phyloP scores from a whole-genome alignment of 225 moss, liverwort and hornwort genomes.

The Antitrichia curtipendula region DNA sequence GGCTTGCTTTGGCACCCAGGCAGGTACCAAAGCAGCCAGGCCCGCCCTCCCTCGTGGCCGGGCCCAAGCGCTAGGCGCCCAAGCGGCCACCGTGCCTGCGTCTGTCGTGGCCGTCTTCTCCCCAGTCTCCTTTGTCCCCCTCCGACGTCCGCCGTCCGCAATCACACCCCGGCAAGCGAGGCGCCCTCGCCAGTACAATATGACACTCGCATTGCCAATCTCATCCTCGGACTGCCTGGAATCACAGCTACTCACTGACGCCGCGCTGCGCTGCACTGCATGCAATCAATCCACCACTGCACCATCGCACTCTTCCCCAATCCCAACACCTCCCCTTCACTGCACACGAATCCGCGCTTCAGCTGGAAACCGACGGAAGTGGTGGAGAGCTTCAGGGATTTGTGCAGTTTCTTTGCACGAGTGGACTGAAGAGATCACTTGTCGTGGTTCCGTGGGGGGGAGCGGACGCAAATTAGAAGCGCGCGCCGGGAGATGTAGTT shows the following conservation, averaged over 20 bases:
- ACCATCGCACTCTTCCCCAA: neutral
- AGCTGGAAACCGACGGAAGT: neutral
- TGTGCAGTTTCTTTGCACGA: neutral
- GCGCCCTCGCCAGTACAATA: neutral
- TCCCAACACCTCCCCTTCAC: neutral
- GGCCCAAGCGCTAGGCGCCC: conserved; percentile 17
- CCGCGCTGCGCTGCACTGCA: neutral
- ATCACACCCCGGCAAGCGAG: neutral
- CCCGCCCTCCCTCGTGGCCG: conserved; percentile 14
- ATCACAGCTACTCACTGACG: neutral
- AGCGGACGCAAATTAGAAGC: neutral
- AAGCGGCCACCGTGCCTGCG: conserved; percentile 35
- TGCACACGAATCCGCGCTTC: neutral
- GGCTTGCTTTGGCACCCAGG: neutral
- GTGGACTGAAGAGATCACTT: neutral
- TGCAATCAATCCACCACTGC: neutral
- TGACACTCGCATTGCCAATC: neutral
- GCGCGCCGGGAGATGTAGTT: neutral
- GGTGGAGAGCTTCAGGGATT: neutral
- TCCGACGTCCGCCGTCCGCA: neutral
- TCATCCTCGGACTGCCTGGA: neutral
- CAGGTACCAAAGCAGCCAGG: neutral
- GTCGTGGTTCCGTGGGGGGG: neutral
- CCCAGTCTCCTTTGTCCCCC: neutral
- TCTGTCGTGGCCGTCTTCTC: conserved; percentile 37